Evolutionary conservation across 306 rosid genomes (phyloP), one percentile per base, ranked within the genome.

Genomic region (Alnus rubra): DNA sequence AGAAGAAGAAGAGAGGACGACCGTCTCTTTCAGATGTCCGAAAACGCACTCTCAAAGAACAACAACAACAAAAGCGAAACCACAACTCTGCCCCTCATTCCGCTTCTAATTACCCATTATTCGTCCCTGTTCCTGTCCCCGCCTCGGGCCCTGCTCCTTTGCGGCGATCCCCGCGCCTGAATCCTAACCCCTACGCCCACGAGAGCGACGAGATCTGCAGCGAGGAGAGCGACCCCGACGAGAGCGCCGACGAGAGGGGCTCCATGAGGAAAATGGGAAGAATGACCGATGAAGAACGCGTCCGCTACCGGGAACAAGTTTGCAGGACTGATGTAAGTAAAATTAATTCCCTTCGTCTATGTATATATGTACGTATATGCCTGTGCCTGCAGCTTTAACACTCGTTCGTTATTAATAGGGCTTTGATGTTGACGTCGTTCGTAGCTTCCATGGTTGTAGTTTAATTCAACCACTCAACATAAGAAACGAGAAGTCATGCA

Each of bases 11-110:
- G 90, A 90, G 87, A 80, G 94, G 90, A 45, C 86, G 92, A 58
- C 94, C 94, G 13, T 90, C 92, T 84, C 90, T 90, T 33, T 84
- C 88, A 48, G 94, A 90, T 88, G 89, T 90, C 75, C 92, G 85
- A 82, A 90, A 81, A 71, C 88, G 94, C 37, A 84, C 82, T 45
- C 84, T 90, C 49, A 83, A 76, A 59, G 88, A 88, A 39, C 83
- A 88, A 31, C 78, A 42, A 11, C 81, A 82, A 9, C 69, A 71
- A 9, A 83, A 73, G 48, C 74, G 75, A 0, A 79, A 60, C 47
- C 33, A 52, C 81, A 76, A 37, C 31, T 79, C 85, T 49, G 52
- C 83, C 80, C 73, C 83, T 79, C 80, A 50, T 71, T 77, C 90
- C 67, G 74, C 73, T 75, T 78, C 85, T 70, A 87, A 86, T 87